Base-by-base conservation (phyloP, 2,329 filamentous ascomycete genomes). In the Gnomoniopsis smithogilvyi region DNA sequence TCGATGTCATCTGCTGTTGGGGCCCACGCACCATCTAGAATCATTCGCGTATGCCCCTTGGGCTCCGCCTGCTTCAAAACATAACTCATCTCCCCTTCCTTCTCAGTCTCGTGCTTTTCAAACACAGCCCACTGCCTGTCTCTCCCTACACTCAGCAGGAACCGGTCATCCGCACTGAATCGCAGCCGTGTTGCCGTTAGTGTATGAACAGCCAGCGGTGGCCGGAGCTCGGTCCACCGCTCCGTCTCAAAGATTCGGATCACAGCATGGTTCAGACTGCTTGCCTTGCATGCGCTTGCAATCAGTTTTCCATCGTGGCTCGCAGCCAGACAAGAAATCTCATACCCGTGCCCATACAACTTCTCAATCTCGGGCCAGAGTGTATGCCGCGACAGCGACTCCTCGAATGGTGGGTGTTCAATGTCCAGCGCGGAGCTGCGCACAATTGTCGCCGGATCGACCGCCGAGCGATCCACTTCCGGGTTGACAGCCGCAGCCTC, bases 301-400 rank as follows among this genome's bases (percentile, higher is more conserved):
- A 99, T 82, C 22, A 97, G 73, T 3, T 74, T 78, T 14, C 90
- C 89, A 66, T 92, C 87, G 68, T 90, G 84, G 67, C 86, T 92
- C 8, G 88, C 83, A 12, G 93, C 90, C 17, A 96, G 84, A 41
- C 91, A 90, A 2, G 92, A 96, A 52, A 99, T 94, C 73, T 99
- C 95, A 74, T 97, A 97, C 33, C 95, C 95, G 74, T 99, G 95
- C 1, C 95, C 95, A 74, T 99, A 99, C 1, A 99, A 83, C 76
- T 99, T 99, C 73, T 99, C 95, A 7, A 86, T 86, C 71, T 99
- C 95, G 3, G 95, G 95, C 92, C 93, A 99, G 34, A 99, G 85
- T 0, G 95, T 96, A 72, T 96, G 88, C 10, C 93, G 87, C 24
- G 92, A 89, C 2, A 99, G 84, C 56, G 91, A 88, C 72, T 98